A percentile compares a stretch with the other conserved stretches of the same genome.
phyloP scores from a whole-genome alignment of 2,329 filamentous ascomycete genomes.

The Diplocarpon mali region DNA sequence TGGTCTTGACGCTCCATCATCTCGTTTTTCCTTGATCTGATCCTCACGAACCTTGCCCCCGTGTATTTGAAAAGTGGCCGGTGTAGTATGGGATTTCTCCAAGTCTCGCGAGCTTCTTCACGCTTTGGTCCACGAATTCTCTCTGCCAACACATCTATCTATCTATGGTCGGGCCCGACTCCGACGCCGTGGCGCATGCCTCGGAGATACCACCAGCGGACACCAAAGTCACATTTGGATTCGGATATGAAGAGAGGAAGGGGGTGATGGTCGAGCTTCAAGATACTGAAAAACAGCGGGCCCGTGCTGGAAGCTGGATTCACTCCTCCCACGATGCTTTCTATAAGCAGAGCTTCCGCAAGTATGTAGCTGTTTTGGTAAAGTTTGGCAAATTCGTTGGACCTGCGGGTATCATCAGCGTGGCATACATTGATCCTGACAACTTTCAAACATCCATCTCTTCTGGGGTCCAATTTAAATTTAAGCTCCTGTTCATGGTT shows the following conservation, averaged over 20 bases:
- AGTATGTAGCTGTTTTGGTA: conserved; percentile 6
- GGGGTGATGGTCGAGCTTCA: conserved; percentile 3
- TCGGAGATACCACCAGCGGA: neutral
- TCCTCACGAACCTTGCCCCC: too few species aligned
- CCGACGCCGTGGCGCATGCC: neutral
- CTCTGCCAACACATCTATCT: neutral
- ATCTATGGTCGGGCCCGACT: neutral
- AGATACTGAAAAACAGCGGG: neutral
- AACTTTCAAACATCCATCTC: conserved; percentile 45
- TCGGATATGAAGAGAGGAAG: conserved; percentile 6
- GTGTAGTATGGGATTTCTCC: neutral
- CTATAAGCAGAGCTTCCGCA: conserved; percentile 5
- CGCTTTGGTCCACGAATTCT: neutral
- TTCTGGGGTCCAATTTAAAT: conserved; percentile 40
- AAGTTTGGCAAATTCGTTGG: conserved; percentile 38
- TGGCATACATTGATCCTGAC: conserved; percentile 31
- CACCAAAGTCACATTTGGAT: neutral
- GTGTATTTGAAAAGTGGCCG: neutral
- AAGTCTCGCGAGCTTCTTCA: neutral
- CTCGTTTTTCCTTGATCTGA: too few species aligned
- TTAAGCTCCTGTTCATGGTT: conserved; percentile 42
- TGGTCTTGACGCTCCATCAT: too few species aligned
- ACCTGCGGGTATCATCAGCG: conserved; percentile 30
- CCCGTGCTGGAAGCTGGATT: neutral
- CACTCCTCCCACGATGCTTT: conserved; percentile 1